phyloP scores from a whole-genome alignment of 73 alveolate genomes.

The Paramecium biaurelia region DNA sequence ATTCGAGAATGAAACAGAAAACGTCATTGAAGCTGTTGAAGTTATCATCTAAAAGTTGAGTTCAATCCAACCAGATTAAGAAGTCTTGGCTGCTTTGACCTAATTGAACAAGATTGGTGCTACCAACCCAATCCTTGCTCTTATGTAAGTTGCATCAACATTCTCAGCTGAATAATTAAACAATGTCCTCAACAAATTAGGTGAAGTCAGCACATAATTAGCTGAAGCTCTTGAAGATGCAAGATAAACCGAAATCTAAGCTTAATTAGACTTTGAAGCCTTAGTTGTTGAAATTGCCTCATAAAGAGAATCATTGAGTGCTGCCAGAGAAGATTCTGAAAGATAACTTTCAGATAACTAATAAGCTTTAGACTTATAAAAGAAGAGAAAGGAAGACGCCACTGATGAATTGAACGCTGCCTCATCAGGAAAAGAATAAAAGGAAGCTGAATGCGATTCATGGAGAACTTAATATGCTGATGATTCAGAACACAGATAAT shows the following conservation, averaged over 20 bases:
- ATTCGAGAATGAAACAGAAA: conserved; percentile 55
- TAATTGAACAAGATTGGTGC: conserved; percentile 56
- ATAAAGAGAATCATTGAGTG: conserved; percentile 56
- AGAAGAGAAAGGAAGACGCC: conserved; percentile 68
- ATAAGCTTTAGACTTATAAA: conserved; percentile 61
- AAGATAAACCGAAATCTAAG: conserved; percentile 47
- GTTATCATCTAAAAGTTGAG: conserved; percentile 49
- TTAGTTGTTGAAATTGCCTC: conserved; percentile 59
- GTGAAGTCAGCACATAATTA: conserved; percentile 42
- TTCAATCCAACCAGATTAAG: conserved; percentile 50
- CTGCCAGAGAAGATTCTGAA: conserved; percentile 64
- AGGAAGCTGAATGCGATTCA: conserved; percentile 67
- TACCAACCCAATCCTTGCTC: conserved; percentile 54
- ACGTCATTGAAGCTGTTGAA: conserved; percentile 53
- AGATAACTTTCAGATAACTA: conserved; percentile 58
- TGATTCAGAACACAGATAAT: conserved; percentile 53
- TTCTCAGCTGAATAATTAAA: conserved; percentile 65
- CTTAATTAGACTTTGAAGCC: conserved; percentile 50
- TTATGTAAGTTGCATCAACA: conserved; percentile 62
- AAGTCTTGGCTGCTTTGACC: conserved; percentile 50
- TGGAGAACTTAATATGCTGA: conserved; percentile 62
- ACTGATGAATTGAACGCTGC: conserved; percentile 58
- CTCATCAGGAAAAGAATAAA: conserved; percentile 65
- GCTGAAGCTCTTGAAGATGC: conserved; percentile 41
- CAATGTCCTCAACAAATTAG: conserved; percentile 45